Percentiles rank a stretch among this genome's conserved stretches.
These are phyloP conservation scores for Ustilago hordei DNA, from an alignment of 1,284 basidiomycete genomes.

Conservation along the genomic window DNA sequence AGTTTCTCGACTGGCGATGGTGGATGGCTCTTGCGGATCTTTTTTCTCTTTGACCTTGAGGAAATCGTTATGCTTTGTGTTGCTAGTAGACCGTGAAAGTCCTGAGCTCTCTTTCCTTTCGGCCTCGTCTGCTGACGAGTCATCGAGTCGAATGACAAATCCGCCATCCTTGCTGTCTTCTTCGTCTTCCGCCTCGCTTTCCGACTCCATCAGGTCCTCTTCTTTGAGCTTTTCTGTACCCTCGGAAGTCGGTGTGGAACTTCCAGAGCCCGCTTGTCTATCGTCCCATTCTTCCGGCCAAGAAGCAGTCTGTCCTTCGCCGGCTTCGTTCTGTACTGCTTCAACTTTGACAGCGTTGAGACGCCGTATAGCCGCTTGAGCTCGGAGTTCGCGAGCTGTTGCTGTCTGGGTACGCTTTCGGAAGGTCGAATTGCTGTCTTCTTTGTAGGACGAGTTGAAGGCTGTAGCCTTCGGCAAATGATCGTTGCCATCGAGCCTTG, in stretches of 20 bases:
- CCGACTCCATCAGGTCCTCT: slow-evolving; percentile 16
- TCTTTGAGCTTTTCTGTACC: slow-evolving; percentile 10
- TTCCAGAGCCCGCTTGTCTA: not conserved
- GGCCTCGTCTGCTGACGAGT: slow-evolving; percentile 24
- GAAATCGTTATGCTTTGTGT: not conserved
- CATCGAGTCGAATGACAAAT: slow-evolving; percentile 29
- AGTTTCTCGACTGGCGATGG: slow-evolving; percentile 38
- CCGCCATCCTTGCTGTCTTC: slow-evolving; percentile 22
- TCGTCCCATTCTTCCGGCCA: slow-evolving; percentile 12
- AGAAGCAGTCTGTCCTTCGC: not conserved
- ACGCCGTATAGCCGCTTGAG: slow-evolving; percentile 45
- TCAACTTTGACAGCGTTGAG: slow-evolving; percentile 23
- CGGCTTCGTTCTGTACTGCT: not conserved
- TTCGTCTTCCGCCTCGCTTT: slow-evolving; percentile 38
- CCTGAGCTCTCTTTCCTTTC: not conserved
- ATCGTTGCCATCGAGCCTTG: slow-evolving; percentile 54
- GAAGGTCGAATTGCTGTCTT: slow-evolving; percentile 59
- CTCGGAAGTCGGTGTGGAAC: not conserved
- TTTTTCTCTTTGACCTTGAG: slow-evolving; percentile 23
- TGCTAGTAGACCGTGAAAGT: not conserved
- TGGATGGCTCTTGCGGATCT: slow-evolving; percentile 18
- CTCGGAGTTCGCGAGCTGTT: slow-evolving; percentile 43
- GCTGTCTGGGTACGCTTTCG: slow-evolving; percentile 49
- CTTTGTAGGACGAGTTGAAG: slow-evolving; percentile 36
- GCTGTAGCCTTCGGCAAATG: slow-evolving; percentile 46